phyloP scores from a whole-genome alignment of 1,284 basidiomycete species.

The Neotropicomus parvogracilis region DNA sequence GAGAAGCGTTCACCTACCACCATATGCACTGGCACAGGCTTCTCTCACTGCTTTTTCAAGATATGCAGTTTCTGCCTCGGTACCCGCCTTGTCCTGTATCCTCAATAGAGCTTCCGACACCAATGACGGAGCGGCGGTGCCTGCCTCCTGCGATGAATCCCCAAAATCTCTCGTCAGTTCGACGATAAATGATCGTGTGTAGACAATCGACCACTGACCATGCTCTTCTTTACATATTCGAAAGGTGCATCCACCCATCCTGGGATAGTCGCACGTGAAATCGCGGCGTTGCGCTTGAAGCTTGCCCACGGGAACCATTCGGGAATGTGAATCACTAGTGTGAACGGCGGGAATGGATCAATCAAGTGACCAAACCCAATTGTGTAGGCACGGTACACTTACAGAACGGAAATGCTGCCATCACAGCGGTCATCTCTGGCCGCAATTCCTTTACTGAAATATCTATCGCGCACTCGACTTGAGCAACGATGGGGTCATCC shows the following conservation, averaged over 20 bases:
- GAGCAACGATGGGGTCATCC: slow-evolving; percentile 22
- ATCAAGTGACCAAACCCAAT: neutral
- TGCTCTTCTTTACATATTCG: slow-evolving; percentile 19
- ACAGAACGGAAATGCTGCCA: slow-evolving; percentile 21
- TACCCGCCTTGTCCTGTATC: slow-evolving; percentile 1
- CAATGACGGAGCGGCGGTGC: slow-evolving; percentile 24
- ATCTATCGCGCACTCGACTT: slow-evolving; percentile 11
- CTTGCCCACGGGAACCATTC: slow-evolving; percentile 24
- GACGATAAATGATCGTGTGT: neutral
- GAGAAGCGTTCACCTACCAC: slow-evolving; percentile 8
- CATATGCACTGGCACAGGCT: slow-evolving; percentile 19
- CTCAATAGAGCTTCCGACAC: slow-evolving; percentile 21
- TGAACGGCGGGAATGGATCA: neutral
- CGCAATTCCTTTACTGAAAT: slow-evolving; percentile 15
- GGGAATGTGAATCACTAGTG: slow-evolving; percentile 19
- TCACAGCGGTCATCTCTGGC: slow-evolving; percentile 19
- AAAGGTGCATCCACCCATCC: slow-evolving; percentile 23
- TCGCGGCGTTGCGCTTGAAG: slow-evolving; percentile 17
- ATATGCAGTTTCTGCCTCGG: slow-evolving; percentile 9
- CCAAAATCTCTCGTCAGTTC: neutral
- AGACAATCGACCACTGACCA: slow-evolving; percentile 17
- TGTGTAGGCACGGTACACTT: neutral
- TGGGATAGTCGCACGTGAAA: slow-evolving; percentile 3
- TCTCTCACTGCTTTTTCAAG: slow-evolving; percentile 24
- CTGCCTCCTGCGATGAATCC: slow-evolving; percentile 13